Conservation (phyloP, 179 eudicot genomes). For the Actinidia chinensis region DNA sequence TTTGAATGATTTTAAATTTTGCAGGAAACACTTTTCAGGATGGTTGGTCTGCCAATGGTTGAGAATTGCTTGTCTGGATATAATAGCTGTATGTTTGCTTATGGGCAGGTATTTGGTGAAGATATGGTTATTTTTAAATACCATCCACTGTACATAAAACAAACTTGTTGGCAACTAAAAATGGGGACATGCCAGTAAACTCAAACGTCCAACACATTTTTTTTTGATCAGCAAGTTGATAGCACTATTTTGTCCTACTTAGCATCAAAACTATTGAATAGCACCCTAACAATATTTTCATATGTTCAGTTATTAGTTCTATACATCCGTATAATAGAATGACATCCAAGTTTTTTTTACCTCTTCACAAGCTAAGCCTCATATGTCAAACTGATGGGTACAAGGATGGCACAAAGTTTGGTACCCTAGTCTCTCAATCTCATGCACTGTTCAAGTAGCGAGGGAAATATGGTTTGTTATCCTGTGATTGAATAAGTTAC, state of each 20-base stretch:
- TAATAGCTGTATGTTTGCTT: conserved; percentile 96
- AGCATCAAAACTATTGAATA: neutral
- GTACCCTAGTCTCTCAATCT: neutral
- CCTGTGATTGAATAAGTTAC: neutral
- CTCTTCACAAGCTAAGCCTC: neutral
- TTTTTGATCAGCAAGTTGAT: neutral
- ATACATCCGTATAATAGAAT: neutral
- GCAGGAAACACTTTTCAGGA: conserved; percentile 94
- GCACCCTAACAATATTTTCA: neutral
- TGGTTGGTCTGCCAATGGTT: conserved; percentile 96
- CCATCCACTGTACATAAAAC: neutral
- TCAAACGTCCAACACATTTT: neutral
- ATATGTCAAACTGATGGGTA: neutral
- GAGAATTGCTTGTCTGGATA: conserved; percentile 98
- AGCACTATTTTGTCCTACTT: too few species aligned
- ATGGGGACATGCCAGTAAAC: neutral
- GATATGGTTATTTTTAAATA: neutral
- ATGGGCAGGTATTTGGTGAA: conserved; percentile 75
- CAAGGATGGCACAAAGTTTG: neutral
- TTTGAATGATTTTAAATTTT: conserved; percentile 25
- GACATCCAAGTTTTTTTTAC: neutral
- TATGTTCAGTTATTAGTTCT: neutral
- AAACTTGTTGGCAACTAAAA: neutral
- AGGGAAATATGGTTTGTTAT: neutral
- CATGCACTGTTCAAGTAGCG: neutral